phyloP scores from a whole-genome alignment of 495 filamentous ascomycete genomes.

The Penicillium odoratum region DNA sequence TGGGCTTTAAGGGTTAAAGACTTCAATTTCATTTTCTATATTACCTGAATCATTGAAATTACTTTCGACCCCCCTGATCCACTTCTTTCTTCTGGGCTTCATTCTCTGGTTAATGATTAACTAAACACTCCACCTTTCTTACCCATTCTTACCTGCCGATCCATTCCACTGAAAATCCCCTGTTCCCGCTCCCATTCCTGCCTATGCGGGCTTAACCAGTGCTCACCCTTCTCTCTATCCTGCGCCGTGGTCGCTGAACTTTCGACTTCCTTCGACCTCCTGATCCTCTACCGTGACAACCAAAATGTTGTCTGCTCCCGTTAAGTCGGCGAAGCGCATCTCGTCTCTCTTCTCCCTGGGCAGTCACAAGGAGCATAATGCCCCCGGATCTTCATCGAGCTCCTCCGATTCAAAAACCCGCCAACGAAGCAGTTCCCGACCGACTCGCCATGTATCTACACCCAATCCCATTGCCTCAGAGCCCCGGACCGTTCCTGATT shows the following conservation, averaged over 20 bases:
- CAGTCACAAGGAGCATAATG: conserved; percentile 37
- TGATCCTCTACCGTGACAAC: background rate
- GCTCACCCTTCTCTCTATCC: conserved; percentile 13
- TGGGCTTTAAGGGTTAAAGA: background rate
- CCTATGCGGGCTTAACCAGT: conserved; percentile 18
- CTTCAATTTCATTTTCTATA: no score
- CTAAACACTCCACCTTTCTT: conserved; percentile 8
- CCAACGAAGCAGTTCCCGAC: conserved; percentile 36
- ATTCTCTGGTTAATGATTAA: conserved; percentile 6
- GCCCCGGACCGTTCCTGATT: conserved; percentile 29
- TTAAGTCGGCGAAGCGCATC: conserved; percentile 52
- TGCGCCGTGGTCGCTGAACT: conserved; percentile 10
- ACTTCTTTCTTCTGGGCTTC: conserved; percentile 4
- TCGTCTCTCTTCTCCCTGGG: conserved; percentile 49
- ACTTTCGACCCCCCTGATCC: conserved; percentile 11
- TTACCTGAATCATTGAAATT: no score
- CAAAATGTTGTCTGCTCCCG: conserved; percentile 49
- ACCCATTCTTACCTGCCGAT: conserved; percentile 46
- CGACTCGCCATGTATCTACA: conserved; percentile 40
- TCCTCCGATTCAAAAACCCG: conserved; percentile 25
- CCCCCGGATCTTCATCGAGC: conserved; percentile 7
- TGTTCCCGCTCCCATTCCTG: conserved; percentile 19
- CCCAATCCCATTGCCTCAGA: conserved; percentile 33
- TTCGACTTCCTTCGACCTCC: conserved; percentile 5
- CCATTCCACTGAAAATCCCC: conserved; percentile 36